Base-by-base conservation (phyloP, 1,284 basidiomycete species). In the Ceratobasidium papillatum region DNA sequence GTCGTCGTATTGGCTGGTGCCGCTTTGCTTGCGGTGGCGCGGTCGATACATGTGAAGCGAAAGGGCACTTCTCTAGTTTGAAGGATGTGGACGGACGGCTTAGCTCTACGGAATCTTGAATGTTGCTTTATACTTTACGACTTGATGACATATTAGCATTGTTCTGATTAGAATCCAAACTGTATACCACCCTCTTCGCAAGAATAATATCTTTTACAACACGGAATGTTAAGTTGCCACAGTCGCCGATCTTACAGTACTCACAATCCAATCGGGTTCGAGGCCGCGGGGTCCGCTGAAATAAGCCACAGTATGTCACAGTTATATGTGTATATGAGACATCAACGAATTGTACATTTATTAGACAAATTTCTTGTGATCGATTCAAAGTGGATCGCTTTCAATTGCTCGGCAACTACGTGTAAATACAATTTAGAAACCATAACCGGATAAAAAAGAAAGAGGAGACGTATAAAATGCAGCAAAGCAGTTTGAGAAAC, bases 401-500 rank as follows among this genome's bases (percentile, higher is more conserved):
- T 72, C 68, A 72, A 61, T 72, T 69, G 52, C 66, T 58, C 68
- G 38, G 68, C 68, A 49, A 72, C 56, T 72, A 72, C 45, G 58
- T 51, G 68, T 72, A 38, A 72, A 72, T 72, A 72, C 68, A 72
- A 51, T 72, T 72, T 72, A 72, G 68, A 61, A 56, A 61, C 68
- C 41, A 59, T 36, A 43, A 72, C 68, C 56, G 22, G 68, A 72
- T 72, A 71, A 71, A 71, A n/a, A 71, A 62, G 25, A 59, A 59
- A 61, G 34, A 61, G 58, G 68, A 61, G 43, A 22, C n/a, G 68
- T 72, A n/a, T 72, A 71, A 72, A 61, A 72, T 61, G 68, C 58
- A 64, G 43, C 43, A 72, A 61, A 72, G 68, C 68, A 61, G 30
- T 38, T 66, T 49, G 49, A 51, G 62, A 64, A 30, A 64, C 41